Evolutionary conservation across 2,329 filamentous ascomycete species (phyloP).

Genomic region (Aspergillus arachidicola): DNA sequence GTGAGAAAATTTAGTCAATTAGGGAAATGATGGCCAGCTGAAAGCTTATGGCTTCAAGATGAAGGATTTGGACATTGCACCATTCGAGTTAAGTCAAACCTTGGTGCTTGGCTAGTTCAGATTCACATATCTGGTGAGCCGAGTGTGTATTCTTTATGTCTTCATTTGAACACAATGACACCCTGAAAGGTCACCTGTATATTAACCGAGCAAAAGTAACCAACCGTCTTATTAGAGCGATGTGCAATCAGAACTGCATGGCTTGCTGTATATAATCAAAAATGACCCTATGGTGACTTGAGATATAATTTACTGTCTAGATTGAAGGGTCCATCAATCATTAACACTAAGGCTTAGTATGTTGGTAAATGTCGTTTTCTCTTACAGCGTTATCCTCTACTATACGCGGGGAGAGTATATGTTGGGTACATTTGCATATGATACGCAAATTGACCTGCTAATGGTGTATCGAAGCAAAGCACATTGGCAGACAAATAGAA

Average conservation of each 20-base stretch:
- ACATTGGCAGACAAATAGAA: not conserved
- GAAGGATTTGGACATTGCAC: not conserved
- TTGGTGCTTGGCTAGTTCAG: not conserved
- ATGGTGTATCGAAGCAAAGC: not conserved
- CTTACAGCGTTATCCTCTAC: not conserved
- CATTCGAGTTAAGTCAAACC: not conserved
- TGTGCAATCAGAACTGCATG: not conserved
- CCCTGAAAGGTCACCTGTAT: not conserved
- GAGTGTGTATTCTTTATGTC: not conserved
- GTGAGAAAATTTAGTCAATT: constrained; percentile 50
- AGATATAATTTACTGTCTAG: too few relatives aligned
- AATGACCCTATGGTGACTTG: not conserved
- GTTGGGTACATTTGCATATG: not conserved
- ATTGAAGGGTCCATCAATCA: too few relatives aligned
- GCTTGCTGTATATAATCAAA: not conserved
- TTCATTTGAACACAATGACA: not conserved
- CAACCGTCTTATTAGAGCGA: not conserved
- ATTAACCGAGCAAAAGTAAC: not conserved
- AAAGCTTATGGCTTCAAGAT: not conserved
- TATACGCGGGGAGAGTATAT: not conserved
- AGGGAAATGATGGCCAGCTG: not conserved
- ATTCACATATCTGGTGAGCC: not conserved
- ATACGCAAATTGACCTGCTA: not conserved
- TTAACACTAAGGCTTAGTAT: not conserved
- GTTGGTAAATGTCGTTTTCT: not conserved